Evolutionary conservation across 2,329 filamentous ascomycete genomes (phyloP).

Genomic region (Mollisiaceae sp.): DNA sequence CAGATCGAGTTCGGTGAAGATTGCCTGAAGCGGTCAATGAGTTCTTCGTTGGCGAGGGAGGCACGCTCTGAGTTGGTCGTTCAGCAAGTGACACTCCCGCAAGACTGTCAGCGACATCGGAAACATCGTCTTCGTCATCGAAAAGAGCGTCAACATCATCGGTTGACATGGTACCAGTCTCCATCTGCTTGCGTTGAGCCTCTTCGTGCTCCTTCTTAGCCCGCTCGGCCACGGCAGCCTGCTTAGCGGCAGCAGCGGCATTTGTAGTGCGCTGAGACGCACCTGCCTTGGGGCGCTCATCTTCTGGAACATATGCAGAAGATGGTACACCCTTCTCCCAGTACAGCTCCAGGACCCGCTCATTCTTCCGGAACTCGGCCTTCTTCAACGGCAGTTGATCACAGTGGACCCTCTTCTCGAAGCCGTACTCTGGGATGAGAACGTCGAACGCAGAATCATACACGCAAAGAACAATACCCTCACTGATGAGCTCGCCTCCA

Average conservation of each 20-base stretch:
- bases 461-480: conserved; percentile 94
- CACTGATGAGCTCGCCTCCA: conserved; percentile 90
- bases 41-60: conserved; percentile 84
- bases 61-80: conserved; percentile 92
- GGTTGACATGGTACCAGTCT: conserved; percentile 91
- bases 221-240: conserved; percentile 82
- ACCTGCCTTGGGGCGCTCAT: conserved; percentile 88
- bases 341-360: conserved; percentile 92
- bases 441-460: conserved; percentile 99
- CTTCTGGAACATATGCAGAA: conserved; percentile 93
- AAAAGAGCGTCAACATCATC: conserved; percentile 96
- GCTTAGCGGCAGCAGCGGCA: conserved; percentile 75
- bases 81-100: conserved; percentile 88
- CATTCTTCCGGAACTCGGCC: conserved; percentile 98
- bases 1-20: conserved; percentile 88
- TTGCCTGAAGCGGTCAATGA: conserved; percentile 67
- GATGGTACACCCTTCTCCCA: conserved; percentile 99
- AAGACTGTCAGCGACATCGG: conserved; percentile 88
- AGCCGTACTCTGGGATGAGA: conserved; percentile 96
- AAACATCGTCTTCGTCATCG: conserved; percentile 82
- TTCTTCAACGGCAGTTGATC: conserved; percentile 98
- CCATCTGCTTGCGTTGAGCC: conserved; percentile 88
- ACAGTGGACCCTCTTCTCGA: conserved; percentile 99
- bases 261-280: conserved; percentile 75
- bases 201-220: conserved; percentile 88